Evolutionary conservation across 495 filamentous ascomycete genomes (phyloP), one percentile per base, ranked within the genome.

Genomic region (Aspergillus baeticus): DNA sequence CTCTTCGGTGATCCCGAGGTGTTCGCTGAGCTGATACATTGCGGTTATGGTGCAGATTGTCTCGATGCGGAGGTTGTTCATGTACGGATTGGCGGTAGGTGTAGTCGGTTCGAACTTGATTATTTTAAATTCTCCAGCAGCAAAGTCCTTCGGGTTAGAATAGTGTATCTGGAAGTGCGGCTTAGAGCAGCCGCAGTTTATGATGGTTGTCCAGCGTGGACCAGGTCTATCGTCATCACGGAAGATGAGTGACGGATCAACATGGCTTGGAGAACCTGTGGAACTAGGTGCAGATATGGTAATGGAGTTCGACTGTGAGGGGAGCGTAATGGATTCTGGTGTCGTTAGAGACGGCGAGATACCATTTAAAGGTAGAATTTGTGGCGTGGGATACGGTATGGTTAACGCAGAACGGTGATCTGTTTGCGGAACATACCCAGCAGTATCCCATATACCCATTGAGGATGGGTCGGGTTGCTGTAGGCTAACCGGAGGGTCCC

Each of bases 51-150:
- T 66, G 48, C 66, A 69, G 17, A 63, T 23, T 5, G 51, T 45
- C 44, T 69, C 61, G 29, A 69, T 42, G 33, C 66, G 63, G 17
- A 69, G 64, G 34, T 55, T 48, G 54, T 65, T 69, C 37, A 46
- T 39, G 15, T 67, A 67, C 41, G 57, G 66, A 45, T 67, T 61
- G 29, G 61, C 58, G 29, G 36, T n/a, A 21, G 23, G 31, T 31
- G 51, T 17, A 18, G 26, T 51, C 7, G 58, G 15, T 23, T 13
- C 51, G 8, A 58, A 43, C 13, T 18, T 56, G 33, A 63, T 11
- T 15, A 63, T 38, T 18, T 49, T 58, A 17, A 57, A 6, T 10
- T 58, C 51, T 18, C 17, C 31, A 29, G 21, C 14, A 20, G 18
- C 37, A 18, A 21, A 36, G 7, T 33, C 6, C 5, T 18, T 21